Evolutionary conservation across 2,329 filamentous ascomycete species (phyloP).

Genomic region (Colletotrichum sp.): DNA sequence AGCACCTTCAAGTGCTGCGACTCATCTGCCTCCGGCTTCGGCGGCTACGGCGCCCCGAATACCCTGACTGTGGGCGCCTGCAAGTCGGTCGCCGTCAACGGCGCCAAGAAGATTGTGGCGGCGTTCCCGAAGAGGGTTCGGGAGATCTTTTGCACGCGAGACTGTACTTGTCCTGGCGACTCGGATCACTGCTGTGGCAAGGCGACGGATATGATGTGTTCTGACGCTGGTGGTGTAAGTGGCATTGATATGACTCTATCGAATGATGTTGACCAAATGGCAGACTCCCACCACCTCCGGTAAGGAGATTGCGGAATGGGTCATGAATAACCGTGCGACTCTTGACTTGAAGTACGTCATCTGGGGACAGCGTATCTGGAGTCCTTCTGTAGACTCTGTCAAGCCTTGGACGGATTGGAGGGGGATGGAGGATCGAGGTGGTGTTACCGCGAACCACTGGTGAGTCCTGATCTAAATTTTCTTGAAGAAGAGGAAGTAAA

Average conservation of each 20-base stretch:
- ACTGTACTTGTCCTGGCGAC: slow-evolving; percentile 34
- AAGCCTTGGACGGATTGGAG: slow-evolving; percentile 47
- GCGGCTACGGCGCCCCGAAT: slow-evolving; percentile 36
- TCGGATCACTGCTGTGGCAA: slow-evolving; percentile 44
- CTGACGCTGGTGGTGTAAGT: slow-evolving; percentile 42
- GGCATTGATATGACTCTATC: neutral
- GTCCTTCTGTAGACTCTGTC: slow-evolving; percentile 36
- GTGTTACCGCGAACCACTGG: slow-evolving; percentile 50
- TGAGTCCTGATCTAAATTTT: slow-evolving; percentile 16
- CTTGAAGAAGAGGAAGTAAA: neutral
- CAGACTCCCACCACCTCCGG: slow-evolving; percentile 42
- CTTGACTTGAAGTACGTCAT: slow-evolving; percentile 54
- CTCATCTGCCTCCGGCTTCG: slow-evolving; percentile 33
- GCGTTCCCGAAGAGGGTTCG: slow-evolving; percentile 39
- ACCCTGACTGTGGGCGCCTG: slow-evolving; percentile 41
- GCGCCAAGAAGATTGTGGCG: slow-evolving; percentile 37
- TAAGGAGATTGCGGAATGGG: slow-evolving; percentile 51
- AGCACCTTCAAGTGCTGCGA: slow-evolving; percentile 43
- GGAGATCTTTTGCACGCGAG: slow-evolving; percentile 37
- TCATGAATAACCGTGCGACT: slow-evolving; percentile 46
- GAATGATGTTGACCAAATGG: neutral
- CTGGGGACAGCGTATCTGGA: slow-evolving; percentile 56
- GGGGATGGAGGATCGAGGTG: slow-evolving; percentile 44
- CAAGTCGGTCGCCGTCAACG: slow-evolving; percentile 38
- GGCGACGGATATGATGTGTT: slow-evolving; percentile 43